Percentiles rank a stretch among this genome's conserved stretches.
These are phyloP conservation scores for Trypanosoma rangeli DNA, from an alignment of 208 protist species.

Conservation along the genomic window DNA sequence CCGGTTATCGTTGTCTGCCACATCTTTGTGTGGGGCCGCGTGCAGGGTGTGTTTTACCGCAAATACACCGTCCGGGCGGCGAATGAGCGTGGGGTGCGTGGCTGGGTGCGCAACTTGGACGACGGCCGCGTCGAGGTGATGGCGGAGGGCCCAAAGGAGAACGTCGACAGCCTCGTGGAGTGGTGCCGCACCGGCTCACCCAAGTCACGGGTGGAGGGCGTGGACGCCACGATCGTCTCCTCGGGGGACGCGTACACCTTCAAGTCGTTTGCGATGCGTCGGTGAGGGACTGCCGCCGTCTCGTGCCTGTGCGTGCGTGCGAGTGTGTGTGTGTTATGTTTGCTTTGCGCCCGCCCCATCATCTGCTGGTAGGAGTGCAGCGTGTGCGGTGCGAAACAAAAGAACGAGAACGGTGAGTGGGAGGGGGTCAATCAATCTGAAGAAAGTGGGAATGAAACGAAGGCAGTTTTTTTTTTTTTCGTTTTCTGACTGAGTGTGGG, in stretches of 20 bases:
- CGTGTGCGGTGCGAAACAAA: neutral
- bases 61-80: constrained; percentile 72
- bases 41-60: constrained; percentile 91
- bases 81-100: constrained; percentile 49
- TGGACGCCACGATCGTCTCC: constrained; percentile 9
- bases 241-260: constrained; percentile 6
- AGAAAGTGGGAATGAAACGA: neutral
- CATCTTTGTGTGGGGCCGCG: constrained; percentile 73
- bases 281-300: constrained; percentile 6
- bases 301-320: constrained; percentile 30
- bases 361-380: neutral
- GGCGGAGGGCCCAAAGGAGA: constrained; percentile 54
- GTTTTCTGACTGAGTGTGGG: neutral
- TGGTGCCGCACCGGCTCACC: constrained; percentile 85
- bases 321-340: constrained; percentile 8
- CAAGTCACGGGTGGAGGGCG: constrained; percentile 42
- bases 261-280: constrained; percentile 16
- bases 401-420: neutral
- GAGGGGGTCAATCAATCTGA: neutral
- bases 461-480: neutral
- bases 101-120: constrained; percentile 78
- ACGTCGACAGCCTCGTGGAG: constrained; percentile 43
- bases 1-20: constrained; percentile 28
- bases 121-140: constrained; percentile 79
- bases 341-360: neutral